A percentile compares a stretch with the other conserved stretches of the same genome.
These are phyloP conservation scores for Arthrinium phaeospermum DNA, from an alignment of 2,329 filamentous ascomycete genomes.

Conservation along the genomic window DNA sequence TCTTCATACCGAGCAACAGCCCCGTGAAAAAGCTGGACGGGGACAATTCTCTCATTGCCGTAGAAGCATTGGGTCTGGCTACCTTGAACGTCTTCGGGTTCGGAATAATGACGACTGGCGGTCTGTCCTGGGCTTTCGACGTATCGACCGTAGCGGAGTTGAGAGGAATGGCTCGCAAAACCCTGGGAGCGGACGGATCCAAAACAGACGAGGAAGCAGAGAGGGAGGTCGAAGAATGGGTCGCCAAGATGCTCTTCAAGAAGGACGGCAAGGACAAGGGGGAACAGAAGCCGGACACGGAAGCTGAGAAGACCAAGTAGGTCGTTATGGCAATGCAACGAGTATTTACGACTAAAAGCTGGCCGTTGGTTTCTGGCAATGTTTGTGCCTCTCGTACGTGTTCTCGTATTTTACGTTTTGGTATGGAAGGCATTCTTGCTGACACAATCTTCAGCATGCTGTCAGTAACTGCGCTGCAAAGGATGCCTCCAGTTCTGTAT, in stretches of 20 bases:
- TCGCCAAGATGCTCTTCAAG: conserved; percentile 65
- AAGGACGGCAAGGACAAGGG: conserved; percentile 46
- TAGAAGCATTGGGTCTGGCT: conserved; percentile 83
- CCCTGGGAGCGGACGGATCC: conserved; percentile 40
- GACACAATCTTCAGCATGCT: background rate
- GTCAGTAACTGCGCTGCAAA: background rate
- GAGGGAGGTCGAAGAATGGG: conserved; percentile 66
- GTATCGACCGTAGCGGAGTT: conserved; percentile 73
- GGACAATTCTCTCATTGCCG: conserved; percentile 74
- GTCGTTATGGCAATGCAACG: conserved; percentile 5
- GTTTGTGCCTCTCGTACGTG: background rate
- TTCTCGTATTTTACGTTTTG: background rate
- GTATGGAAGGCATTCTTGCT: background rate
- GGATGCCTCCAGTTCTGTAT: background rate
- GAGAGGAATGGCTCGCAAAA: conserved; percentile 54
- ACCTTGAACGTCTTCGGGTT: conserved; percentile 84
- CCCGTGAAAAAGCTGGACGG: conserved; percentile 50
- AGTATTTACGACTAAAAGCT: background rate
- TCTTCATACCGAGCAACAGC: conserved; percentile 69
- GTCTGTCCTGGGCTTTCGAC: conserved; percentile 77
- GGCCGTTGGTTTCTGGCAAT: background rate
- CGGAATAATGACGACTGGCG: conserved; percentile 76
- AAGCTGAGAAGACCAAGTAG: conserved; percentile 21
- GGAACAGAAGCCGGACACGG: conserved; percentile 23
- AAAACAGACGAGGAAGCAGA: conserved; percentile 58